Evolutionary conservation across 371 early-diverging fungal species (phyloP).

Genomic region (Mortierella sp.): DNA sequence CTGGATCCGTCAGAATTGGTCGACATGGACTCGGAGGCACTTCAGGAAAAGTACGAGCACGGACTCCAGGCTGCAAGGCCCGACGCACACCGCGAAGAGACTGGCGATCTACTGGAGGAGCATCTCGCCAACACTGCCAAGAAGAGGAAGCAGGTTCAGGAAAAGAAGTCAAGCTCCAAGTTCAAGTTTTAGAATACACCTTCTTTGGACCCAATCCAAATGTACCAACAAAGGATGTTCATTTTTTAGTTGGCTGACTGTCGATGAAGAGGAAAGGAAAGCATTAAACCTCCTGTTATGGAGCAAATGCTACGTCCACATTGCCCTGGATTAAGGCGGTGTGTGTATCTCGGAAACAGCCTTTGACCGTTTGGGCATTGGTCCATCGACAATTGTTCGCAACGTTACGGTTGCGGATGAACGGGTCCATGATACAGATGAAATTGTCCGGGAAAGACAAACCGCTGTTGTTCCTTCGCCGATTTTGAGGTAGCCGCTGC

Average conservation of each 20-base stretch:
- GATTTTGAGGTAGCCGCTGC: neutral
- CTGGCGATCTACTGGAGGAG: slow-evolving; percentile 90
- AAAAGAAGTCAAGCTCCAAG: slow-evolving; percentile 62
- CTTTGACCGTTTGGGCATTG: neutral
- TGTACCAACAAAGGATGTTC: too few species aligned
- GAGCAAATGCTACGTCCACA: slow-evolving; percentile 1
- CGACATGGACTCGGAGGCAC: slow-evolving; percentile 75
- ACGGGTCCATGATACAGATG: slow-evolving; percentile 24
- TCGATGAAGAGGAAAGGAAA: too few species aligned
- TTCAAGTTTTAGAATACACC: slow-evolving; percentile 61
- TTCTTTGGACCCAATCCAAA: neutral
- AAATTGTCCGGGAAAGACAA: neutral
- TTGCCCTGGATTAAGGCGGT: neutral
- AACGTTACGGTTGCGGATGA: slow-evolving; percentile 9
- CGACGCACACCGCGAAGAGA: slow-evolving; percentile 70
- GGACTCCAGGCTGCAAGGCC: slow-evolving; percentile 64
- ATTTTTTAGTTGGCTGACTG: too few species aligned
- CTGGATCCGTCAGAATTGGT: slow-evolving; percentile 83
- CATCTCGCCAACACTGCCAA: slow-evolving; percentile 76
- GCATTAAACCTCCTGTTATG: neutral
- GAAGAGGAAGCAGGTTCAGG: slow-evolving; percentile 73
- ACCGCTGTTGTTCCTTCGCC: neutral
- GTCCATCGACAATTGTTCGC: neutral
- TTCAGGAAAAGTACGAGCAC: slow-evolving; percentile 80
- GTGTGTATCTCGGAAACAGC: slow-evolving; percentile 4